These are phyloP conservation scores for Hymenoscyphus occultus DNA, from an alignment of 2,329 filamentous ascomycete species.

Conservation along the genomic window DNA sequence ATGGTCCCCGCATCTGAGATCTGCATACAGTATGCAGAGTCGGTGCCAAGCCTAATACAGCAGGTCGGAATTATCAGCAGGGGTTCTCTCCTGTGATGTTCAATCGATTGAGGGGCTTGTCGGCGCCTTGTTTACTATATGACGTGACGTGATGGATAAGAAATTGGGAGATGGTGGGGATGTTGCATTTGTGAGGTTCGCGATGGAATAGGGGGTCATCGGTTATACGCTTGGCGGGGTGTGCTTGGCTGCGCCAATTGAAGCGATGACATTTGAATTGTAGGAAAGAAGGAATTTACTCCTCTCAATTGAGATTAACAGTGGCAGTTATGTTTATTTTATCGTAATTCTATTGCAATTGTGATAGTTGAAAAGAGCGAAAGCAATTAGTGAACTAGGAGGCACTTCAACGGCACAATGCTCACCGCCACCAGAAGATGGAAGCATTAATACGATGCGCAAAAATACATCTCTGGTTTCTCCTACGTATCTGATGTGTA, in stretches of 20 bases:
- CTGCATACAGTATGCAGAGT: neutral
- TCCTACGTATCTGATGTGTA: too few species aligned
- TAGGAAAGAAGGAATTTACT: too few species aligned
- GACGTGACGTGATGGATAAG: neutral
- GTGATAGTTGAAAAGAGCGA: too few species aligned
- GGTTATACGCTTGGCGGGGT: neutral
- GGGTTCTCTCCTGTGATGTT: neutral
- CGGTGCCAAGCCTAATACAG: slow-evolving; percentile 14
- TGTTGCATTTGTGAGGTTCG: neutral
- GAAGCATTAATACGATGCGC: too few species aligned
- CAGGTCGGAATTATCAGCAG: slow-evolving; percentile 6
- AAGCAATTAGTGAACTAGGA: too few species aligned
- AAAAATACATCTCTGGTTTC: too few species aligned
- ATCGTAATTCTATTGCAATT: too few species aligned
- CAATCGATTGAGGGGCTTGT: neutral
- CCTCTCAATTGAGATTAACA: neutral
- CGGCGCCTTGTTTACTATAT: neutral
- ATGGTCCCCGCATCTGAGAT: slow-evolving; percentile 3
- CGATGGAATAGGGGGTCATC: neutral
- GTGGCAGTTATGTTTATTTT: too few species aligned
- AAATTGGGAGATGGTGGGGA: neutral
- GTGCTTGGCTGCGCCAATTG: neutral
- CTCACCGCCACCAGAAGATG: too few species aligned
- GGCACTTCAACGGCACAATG: too few species aligned
- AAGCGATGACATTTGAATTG: neutral